Percentiles rank a stretch among this genome's conserved stretches.
Evolutionary conservation across 129 eudicot genomes (phyloP).

Genomic region (Flaveria sonorensis): DNA sequence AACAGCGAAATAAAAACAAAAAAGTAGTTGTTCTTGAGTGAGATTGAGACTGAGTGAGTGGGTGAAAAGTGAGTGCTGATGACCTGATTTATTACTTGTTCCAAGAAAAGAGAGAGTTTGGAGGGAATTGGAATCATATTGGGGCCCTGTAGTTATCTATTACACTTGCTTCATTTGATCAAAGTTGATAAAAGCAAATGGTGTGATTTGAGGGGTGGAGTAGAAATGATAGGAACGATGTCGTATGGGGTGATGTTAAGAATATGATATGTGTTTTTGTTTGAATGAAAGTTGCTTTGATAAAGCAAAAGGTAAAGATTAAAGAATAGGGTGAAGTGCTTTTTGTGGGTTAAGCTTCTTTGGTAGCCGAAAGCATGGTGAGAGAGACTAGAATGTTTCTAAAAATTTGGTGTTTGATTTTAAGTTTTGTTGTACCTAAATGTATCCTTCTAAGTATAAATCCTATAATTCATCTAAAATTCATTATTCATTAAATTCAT

Average conservation of each 20-base stretch:
- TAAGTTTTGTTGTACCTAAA: no score
- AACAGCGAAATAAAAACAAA: slow-evolving; percentile 24
- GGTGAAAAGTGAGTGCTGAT: slow-evolving; percentile 33
- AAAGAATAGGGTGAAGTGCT: slow-evolving; percentile 31
- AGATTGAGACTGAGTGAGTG: slow-evolving; percentile 36
- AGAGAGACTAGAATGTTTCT: slow-evolving; percentile 26
- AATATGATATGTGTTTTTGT: not conserved
- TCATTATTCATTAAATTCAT: no score
- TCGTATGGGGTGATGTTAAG: not conserved
- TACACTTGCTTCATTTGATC: slow-evolving; percentile 33
- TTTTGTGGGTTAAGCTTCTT: slow-evolving; percentile 34
- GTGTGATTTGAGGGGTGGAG: slow-evolving; percentile 30
- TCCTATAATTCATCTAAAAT: no score
- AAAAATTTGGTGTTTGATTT: no score
- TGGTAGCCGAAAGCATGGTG: slow-evolving; percentile 41
- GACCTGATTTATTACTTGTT: slow-evolving; percentile 26
- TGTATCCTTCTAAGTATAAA: no score
- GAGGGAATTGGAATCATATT: slow-evolving; percentile 45
- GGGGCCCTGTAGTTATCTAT: slow-evolving; percentile 31
- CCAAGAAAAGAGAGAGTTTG: slow-evolving; percentile 60
- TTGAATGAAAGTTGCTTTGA: slow-evolving; percentile 44
- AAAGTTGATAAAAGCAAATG: slow-evolving; percentile 16
- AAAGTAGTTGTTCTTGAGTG: slow-evolving; percentile 16
- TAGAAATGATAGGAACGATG: slow-evolving; percentile 6
- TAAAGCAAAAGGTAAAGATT: slow-evolving; percentile 43